phyloP scores from a whole-genome alignment of 2,329 filamentous ascomycete genomes.

The Daldinia sp. region DNA sequence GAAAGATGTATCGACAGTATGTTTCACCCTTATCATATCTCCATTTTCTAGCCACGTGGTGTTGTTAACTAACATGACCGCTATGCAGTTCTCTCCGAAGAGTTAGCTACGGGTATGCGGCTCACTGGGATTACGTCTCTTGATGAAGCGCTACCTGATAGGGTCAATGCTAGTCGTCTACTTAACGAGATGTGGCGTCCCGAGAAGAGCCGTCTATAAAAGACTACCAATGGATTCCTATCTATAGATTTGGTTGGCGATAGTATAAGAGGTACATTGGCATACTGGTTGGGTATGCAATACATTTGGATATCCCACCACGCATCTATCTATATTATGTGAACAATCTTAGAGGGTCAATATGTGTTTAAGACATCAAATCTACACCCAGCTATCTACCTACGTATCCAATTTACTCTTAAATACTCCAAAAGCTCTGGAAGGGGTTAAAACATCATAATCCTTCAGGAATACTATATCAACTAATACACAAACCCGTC shows the following conservation, averaged over 20 bases:
- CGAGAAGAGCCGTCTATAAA: constrained; percentile 45
- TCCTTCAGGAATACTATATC: too few species aligned
- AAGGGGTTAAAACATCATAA: too few species aligned
- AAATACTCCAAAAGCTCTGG: background rate
- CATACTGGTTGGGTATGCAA: too few species aligned
- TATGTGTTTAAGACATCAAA: background rate
- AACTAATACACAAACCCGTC: too few species aligned
- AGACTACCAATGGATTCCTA: background rate
- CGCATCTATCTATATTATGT: too few species aligned
- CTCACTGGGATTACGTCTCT: constrained; percentile 63
- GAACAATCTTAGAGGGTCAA: background rate
- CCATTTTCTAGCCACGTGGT: constrained; percentile 5
- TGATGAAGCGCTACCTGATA: constrained; percentile 61
- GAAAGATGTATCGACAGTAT: constrained; percentile 48
- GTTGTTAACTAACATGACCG: constrained; percentile 12
- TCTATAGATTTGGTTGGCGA: background rate
- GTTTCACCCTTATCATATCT: constrained; percentile 31
- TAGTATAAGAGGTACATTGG: background rate
- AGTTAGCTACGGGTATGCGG: constrained; percentile 62
- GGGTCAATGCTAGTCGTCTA: constrained; percentile 59
- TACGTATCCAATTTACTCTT: background rate
- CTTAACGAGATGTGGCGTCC: constrained; percentile 53
- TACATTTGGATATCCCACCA: too few species aligned
- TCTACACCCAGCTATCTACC: background rate
- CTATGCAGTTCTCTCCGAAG: constrained; percentile 52